phyloP scores from a whole-genome alignment of 495 filamentous ascomycete genomes.

The Xylaria venustula region DNA sequence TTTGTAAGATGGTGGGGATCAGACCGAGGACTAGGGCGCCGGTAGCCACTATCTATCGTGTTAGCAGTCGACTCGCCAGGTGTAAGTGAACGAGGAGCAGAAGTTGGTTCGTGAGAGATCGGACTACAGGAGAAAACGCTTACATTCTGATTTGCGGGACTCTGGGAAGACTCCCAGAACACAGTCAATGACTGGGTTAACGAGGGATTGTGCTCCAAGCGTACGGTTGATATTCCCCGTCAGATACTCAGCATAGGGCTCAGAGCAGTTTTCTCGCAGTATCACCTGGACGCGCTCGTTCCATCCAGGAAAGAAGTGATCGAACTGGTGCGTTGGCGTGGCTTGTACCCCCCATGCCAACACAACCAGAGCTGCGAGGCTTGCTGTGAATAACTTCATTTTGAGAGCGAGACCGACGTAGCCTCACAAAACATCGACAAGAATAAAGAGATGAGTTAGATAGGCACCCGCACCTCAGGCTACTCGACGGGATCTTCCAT shows the following conservation, averaged over 20 bases:
- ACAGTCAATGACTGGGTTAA: slow-evolving; percentile 14
- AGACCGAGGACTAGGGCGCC: slow-evolving; percentile 15
- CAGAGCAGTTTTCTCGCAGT: slow-evolving; percentile 3
- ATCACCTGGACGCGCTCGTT: not conserved
- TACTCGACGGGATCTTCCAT: not conserved
- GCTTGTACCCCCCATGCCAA: not conserved
- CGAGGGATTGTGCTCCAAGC: not conserved
- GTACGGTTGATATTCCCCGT: not conserved
- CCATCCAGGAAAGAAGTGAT: slow-evolving; percentile 14
- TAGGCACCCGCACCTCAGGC: not conserved
- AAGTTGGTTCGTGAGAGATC: not conserved
- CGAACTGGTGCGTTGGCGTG: slow-evolving; percentile 8
- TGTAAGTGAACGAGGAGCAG: not conserved
- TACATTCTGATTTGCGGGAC: slow-evolving; percentile 12
- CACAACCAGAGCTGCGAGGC: slow-evolving; percentile 1
- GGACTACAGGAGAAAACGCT: not conserved
- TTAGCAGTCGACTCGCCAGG: not conserved
- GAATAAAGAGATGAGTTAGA: too few relatives aligned
- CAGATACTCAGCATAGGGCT: slow-evolving; percentile 9
- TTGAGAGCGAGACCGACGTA: not conserved
- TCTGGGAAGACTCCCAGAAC: slow-evolving; percentile 3
- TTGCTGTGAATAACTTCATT: slow-evolving; percentile 10
- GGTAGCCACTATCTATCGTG: not conserved
- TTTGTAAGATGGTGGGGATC: slow-evolving; percentile 11
- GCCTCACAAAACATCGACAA: not conserved